Base-by-base conservation (phyloP, 1,139 yeast species). In the Debaryomycetaceae sp. region DNA sequence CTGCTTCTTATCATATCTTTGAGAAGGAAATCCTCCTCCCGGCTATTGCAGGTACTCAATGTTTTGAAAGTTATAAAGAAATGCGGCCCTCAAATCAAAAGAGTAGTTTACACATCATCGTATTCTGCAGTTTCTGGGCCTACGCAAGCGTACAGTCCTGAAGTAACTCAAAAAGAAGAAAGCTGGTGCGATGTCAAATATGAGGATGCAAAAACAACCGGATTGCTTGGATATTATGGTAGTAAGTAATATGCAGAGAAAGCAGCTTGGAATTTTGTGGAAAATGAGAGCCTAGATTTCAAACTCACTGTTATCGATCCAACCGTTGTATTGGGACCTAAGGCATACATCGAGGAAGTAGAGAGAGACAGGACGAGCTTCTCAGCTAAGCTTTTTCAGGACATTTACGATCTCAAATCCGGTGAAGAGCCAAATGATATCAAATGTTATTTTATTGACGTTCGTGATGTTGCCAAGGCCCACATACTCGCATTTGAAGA, bases 101-200 rank as follows among this genome's bases (percentile, higher is more conserved):
- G 68, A 17, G 73, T 79, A 30, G 81, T 79, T 26, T 58, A 77
- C 22, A 80, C 85, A 1, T 78, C 84, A 0, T 75, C 83, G 0
- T 71, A 62, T 51, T 82, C 81, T 7, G 71, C 83, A 17, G 33
- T 39, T 11, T 17, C 28, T 29, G 44, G 39, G 14, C 37, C 43
- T 9, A 17, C 35, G n/a, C 38, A 46, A 35, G 45, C 58, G 45
- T 6, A 43, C 43, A 56, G 51, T 15, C 57, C 59, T 4, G 56
- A 55, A 1, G 50, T 48, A 24, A 39, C 41, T 7, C 39, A 42
- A 4, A 34, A 53, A 40, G 69, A 63, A 38, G 30, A 53, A 2
- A 50, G 52, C 37, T 65, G 69, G 70, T 64, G 64, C 41, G 47
- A 55, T 33, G 54, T 63, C 19, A 49, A 59, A 32, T 54, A 51